Evolutionary conservation across 805 yeast genomes (phyloP).

Genomic region (Metschnikowia peoriensis): DNA sequence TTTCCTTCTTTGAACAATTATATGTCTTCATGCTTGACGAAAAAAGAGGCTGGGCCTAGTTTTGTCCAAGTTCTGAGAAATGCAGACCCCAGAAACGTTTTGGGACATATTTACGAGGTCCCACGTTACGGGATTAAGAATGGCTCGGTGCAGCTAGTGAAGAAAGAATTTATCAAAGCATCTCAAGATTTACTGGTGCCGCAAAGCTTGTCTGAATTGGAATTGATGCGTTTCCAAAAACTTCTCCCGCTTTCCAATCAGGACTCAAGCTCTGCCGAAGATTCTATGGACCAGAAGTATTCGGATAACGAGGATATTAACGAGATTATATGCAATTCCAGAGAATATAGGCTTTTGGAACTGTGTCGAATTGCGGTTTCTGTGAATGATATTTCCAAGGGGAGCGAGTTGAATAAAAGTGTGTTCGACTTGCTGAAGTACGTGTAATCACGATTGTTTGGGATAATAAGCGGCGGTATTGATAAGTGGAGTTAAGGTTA

Average conservation of each 20-base stretch:
- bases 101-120: slow-evolving; percentile 10
- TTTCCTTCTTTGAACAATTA: slow-evolving; percentile 30
- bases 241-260: background rate
- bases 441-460: background rate
- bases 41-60: slow-evolving; percentile 7
- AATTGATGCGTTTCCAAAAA: slow-evolving; percentile 7
- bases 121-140: slow-evolving; percentile 4
- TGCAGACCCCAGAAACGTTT: background rate
- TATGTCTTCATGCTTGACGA: slow-evolving; percentile 22
- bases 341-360: slow-evolving; percentile 8
- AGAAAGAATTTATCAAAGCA: background rate
- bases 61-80: slow-evolving; percentile 8
- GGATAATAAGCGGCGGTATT: background rate
- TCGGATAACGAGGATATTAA: slow-evolving; percentile 1
- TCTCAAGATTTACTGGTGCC: slow-evolving; percentile 5
- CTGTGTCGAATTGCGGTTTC: slow-evolving; percentile 13
- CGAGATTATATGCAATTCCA: background rate
- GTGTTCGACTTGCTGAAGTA: background rate
- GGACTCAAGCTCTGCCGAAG: background rate
- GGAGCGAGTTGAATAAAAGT: slow-evolving; percentile 6
- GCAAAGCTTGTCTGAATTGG: slow-evolving; percentile 3
- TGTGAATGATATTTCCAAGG: slow-evolving; percentile 8
- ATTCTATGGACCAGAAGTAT: background rate
- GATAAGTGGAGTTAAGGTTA: no score
- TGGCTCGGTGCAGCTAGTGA: background rate